phyloP scores from a whole-genome alignment of 768 basidiomycete species.

The Xerocomellus amylosporus region DNA sequence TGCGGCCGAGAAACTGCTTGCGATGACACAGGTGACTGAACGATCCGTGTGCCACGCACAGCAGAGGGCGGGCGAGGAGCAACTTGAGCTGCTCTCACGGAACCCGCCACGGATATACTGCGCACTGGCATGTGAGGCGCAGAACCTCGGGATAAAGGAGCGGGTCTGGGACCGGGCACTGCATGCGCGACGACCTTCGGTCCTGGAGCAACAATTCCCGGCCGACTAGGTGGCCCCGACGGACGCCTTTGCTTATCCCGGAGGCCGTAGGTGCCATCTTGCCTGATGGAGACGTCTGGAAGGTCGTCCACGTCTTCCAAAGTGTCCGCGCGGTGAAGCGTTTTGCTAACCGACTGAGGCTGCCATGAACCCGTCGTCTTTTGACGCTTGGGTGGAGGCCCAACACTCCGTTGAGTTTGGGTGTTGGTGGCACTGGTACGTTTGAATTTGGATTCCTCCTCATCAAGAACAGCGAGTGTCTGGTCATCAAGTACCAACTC shows the following conservation, averaged over 20 bases:
- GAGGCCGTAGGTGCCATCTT: conserved; percentile 56
- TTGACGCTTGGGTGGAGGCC: conserved; percentile 52
- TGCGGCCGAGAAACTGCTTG: conserved; percentile 19
- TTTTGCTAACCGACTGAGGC: conserved; percentile 32
- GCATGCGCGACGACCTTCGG: conserved; percentile 7
- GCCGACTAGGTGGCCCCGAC: conserved; percentile 12
- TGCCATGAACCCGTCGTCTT: conserved; percentile 49
- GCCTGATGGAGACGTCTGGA: conserved; percentile 61
- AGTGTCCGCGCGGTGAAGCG: conserved; percentile 24
- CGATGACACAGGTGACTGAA: conserved; percentile 17
- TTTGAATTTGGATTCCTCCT: conserved; percentile 46
- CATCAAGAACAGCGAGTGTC: conserved; percentile 58
- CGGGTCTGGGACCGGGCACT: conserved; percentile 7
- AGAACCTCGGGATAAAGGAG: conserved; percentile 14
- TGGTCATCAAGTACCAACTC: conserved; percentile 63
- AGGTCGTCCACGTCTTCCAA: conserved; percentile 48
- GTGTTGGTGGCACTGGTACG: conserved; percentile 19
- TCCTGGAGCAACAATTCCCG: conserved; percentile 11
- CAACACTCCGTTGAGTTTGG: conserved; percentile 26
- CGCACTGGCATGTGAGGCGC: conserved; percentile 4
- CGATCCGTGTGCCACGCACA: conserved; percentile 9
- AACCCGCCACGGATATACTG: conserved; percentile 9
- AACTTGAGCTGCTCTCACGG: conserved; percentile 4
- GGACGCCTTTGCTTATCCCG: conserved; percentile 22
- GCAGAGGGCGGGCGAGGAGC: conserved; percentile 16